These are phyloP conservation scores for Francoa sonchifolia DNA, from an alignment of 441 rosid genomes.

Conservation along the genomic window DNA sequence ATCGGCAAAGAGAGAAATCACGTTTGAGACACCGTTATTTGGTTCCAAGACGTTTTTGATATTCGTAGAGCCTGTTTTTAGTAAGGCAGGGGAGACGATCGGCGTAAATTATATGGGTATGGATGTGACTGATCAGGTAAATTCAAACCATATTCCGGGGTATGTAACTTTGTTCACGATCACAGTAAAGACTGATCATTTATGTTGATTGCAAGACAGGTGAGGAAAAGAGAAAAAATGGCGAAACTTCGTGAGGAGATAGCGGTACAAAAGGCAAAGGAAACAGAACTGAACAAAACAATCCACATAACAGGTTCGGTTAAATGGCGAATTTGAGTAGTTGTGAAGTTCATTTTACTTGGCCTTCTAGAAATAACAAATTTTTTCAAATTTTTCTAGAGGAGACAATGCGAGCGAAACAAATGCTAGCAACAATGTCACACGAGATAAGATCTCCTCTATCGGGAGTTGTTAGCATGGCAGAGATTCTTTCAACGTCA, in stretches of 20 bases:
- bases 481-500: conserved; percentile 78
- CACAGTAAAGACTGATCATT: conserved; percentile 4
- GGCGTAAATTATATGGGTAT: conserved; percentile 95
- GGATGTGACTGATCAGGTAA: conserved; percentile 94
- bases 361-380: conserved; percentile 2
- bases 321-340: conserved; percentile 1
- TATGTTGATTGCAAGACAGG: conserved; percentile 30
- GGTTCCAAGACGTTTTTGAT: conserved; percentile 86
- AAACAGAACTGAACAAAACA: conserved; percentile 85
- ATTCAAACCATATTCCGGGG: neutral
- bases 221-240: conserved; percentile 74
- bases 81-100: conserved; percentile 75
- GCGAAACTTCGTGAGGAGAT: conserved; percentile 81
- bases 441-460: conserved; percentile 96
- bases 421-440: conserved; percentile 95
- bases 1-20: conserved; percentile 87
- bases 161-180: conserved; percentile 1
- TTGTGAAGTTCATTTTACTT: conserved; percentile 8
- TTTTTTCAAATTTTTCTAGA: conserved; percentile 49
- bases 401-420: conserved; percentile 97
- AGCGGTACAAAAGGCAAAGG: conserved; percentile 92
- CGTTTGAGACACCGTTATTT: conserved; percentile 72
- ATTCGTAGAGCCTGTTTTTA: conserved; percentile 84
- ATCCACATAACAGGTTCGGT: conserved; percentile 82
- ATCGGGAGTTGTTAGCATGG: conserved; percentile 88